Evolutionary conservation across 2,329 filamentous ascomycete species (phyloP).

Genomic region (Claviceps paspali): DNA sequence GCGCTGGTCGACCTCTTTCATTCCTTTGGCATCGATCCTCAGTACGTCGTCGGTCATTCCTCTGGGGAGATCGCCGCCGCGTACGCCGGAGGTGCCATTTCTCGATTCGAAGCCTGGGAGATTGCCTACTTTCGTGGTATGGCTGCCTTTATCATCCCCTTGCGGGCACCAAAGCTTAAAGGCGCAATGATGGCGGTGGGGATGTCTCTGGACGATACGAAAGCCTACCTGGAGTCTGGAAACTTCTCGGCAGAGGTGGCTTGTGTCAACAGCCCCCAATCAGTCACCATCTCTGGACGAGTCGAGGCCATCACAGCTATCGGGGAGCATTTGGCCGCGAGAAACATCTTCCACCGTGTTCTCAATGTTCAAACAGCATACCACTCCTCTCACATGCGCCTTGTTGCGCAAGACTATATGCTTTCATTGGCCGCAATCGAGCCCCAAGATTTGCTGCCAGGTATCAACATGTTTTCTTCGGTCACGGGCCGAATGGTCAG

Average conservation of each 20-base stretch:
- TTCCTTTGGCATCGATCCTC: conserved; percentile 18
- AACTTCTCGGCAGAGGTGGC: conserved; percentile 19
- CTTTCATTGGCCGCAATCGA: conserved; percentile 12
- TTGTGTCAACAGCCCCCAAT: conserved; percentile 29
- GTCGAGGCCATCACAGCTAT: conserved; percentile 16
- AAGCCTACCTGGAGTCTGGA: conserved; percentile 12
- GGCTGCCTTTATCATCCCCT: conserved; percentile 15
- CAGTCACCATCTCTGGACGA: conserved; percentile 28
- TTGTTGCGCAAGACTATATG: conserved; percentile 22
- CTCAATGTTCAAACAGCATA: conserved; percentile 26
- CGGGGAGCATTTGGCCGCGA: conserved; percentile 15
- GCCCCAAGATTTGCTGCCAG: conserved; percentile 6
- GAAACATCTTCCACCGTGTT: conserved; percentile 18
- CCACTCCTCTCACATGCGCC: conserved; percentile 29
- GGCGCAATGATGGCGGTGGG: conserved; percentile 28
- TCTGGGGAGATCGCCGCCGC: conserved; percentile 33
- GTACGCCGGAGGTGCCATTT: conserved; percentile 22
- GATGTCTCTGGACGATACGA: conserved; percentile 15
- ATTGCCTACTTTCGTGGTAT: conserved; percentile 27
- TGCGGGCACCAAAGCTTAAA: conserved; percentile 13
- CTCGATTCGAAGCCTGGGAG: conserved; percentile 23
- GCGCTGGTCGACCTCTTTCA: conserved; percentile 25
- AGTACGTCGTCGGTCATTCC: conserved; percentile 27
- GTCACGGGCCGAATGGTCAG: conserved; percentile 18
- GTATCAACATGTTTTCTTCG: conserved; percentile 25